A percentile compares a stretch with the other conserved stretches of the same genome.
Evolutionary conservation across 2,329 filamentous ascomycete species (phyloP).

Genomic region (Xylariaceae sp.): DNA sequence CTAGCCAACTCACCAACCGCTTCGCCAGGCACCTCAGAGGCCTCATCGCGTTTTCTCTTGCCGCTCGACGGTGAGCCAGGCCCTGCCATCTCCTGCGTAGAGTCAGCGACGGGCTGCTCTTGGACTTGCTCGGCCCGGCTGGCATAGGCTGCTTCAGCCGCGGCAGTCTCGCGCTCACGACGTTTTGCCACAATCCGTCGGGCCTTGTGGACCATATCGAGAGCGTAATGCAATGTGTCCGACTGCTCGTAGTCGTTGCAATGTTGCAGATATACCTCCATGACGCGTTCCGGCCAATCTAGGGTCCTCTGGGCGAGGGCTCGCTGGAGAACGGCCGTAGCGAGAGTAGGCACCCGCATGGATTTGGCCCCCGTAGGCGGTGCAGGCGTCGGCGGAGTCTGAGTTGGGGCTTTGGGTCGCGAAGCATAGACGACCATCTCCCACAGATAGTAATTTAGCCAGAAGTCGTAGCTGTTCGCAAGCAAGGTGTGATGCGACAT

Average conservation of each 20-base stretch:
- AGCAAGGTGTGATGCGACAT: constrained; percentile 60
- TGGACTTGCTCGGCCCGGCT: constrained; percentile 32
- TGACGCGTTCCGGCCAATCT: constrained; percentile 71
- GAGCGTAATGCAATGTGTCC: constrained; percentile 65
- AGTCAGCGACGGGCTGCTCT: constrained; percentile 33
- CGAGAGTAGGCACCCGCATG: constrained; percentile 61
- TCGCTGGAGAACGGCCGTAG: constrained; percentile 70
- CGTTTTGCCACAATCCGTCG: constrained; percentile 58
- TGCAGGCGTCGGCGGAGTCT: constrained; percentile 44
- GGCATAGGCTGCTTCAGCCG: constrained; percentile 51
- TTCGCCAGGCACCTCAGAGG: constrained; percentile 44
- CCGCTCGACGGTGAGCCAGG: constrained; percentile 38
- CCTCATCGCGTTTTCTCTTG: constrained; percentile 72
- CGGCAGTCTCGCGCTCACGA: constrained; percentile 59
- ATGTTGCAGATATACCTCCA: constrained; percentile 69
- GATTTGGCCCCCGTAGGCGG: constrained; percentile 36
- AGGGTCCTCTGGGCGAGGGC: constrained; percentile 59
- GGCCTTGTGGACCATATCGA: constrained; percentile 67
- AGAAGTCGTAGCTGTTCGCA: constrained; percentile 83
- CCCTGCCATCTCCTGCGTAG: constrained; percentile 24
- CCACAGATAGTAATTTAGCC: constrained; percentile 88
- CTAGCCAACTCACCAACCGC: constrained; percentile 46
- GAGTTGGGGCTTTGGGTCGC: constrained; percentile 47
- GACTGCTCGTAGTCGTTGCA: constrained; percentile 88
- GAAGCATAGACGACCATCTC: constrained; percentile 66